Evolutionary conservation across 768 basidiomycete genomes (phyloP).

Genomic region (Multifurca ochricompacta): DNA sequence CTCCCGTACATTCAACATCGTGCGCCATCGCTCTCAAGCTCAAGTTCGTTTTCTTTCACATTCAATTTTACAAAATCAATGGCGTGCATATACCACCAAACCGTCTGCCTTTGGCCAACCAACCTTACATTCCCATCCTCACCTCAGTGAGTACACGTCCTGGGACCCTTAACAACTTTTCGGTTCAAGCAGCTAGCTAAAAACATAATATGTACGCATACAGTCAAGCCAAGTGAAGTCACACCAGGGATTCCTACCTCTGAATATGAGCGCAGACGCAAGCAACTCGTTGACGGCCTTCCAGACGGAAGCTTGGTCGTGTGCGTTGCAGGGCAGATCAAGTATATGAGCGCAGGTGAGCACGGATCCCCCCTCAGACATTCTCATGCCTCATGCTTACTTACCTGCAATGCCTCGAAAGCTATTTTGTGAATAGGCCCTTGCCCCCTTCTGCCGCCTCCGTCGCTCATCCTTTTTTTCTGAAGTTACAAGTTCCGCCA

Average conservation of each 20-base stretch:
- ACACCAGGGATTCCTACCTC: slow-evolving; percentile 36
- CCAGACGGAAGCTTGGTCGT: slow-evolving; percentile 38
- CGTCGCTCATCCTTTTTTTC: background rate
- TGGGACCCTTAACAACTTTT: background rate
- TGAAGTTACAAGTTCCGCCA: slow-evolving; percentile 91
- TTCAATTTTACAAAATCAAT: background rate
- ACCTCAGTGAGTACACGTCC: slow-evolving; percentile 26
- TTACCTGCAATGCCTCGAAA: background rate
- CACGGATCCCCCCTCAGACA: background rate
- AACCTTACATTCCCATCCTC: slow-evolving; percentile 35
- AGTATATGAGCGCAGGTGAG: slow-evolving; percentile 33
- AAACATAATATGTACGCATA: background rate
- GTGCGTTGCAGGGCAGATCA: slow-evolving; percentile 37
- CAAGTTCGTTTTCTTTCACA: background rate
- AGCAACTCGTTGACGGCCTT: slow-evolving; percentile 33
- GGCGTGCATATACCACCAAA: slow-evolving; percentile 23
- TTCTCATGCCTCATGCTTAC: background rate
- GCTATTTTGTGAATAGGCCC: slow-evolving; percentile 16
- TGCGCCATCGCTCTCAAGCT: background rate
- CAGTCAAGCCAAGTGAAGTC: slow-evolving; percentile 31
- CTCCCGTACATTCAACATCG: background rate
- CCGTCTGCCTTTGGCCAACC: slow-evolving; percentile 40
- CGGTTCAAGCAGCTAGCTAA: too few species aligned
- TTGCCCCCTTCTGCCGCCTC: background rate
- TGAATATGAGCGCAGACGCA: slow-evolving; percentile 39